Conservation (phyloP, 2,329 filamentous ascomycete species). For the Aspergillus floridensis region DNA sequence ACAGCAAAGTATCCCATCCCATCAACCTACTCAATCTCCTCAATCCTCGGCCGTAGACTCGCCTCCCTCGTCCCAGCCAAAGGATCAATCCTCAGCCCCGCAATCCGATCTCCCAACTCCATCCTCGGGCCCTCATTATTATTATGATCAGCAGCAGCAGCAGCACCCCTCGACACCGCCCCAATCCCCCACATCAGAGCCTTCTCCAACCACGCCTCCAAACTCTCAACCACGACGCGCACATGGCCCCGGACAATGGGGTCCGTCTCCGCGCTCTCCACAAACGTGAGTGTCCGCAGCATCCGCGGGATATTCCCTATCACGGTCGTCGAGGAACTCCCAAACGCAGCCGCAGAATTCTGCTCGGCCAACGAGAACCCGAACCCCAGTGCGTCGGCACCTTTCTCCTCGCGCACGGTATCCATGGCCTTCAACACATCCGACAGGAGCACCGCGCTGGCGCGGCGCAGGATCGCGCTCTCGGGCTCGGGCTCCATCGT, state of each 20-base stretch:
- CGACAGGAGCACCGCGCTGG: constrained; percentile 40
- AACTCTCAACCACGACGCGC: constrained; percentile 39
- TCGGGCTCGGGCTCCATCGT: constrained; percentile 36
- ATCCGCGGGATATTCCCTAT: constrained; percentile 40
- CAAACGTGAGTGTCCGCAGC: constrained; percentile 35
- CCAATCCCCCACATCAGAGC: constrained; percentile 41
- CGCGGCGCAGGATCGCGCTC: constrained; percentile 43
- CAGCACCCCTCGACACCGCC: constrained; percentile 5
- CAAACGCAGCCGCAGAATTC: background rate
- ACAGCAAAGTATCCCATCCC: too few species aligned
- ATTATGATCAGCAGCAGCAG: constrained; percentile 1
- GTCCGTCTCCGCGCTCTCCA: constrained; percentile 41
- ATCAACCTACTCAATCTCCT: constrained; percentile 44
- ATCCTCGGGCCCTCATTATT: constrained; percentile 24
- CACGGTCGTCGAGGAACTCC: constrained; percentile 25
- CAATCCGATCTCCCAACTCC: constrained; percentile 38
- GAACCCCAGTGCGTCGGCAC: constrained; percentile 35
- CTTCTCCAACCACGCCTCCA: constrained; percentile 46
- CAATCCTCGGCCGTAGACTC: constrained; percentile 33
- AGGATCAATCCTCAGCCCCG: constrained; percentile 39
- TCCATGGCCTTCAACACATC: constrained; percentile 43
- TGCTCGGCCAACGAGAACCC: constrained; percentile 38
- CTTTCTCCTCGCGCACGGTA: constrained; percentile 29
- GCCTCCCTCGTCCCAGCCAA: constrained; percentile 22
- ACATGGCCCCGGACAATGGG: constrained; percentile 41